Evolutionary conservation across 2,329 filamentous ascomycete species (phyloP).

Genomic region (Fusarium sp.): DNA sequence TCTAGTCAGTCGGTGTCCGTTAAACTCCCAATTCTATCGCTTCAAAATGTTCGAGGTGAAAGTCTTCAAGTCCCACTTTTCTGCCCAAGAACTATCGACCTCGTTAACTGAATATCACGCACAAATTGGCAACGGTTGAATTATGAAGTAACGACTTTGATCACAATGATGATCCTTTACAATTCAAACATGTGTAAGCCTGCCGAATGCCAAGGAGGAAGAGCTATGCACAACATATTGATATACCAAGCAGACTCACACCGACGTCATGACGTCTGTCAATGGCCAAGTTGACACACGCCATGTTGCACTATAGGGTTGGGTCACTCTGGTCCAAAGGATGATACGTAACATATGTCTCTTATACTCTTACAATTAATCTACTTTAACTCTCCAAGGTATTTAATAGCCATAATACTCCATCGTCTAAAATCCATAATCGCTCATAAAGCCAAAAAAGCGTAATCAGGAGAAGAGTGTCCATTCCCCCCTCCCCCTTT

Average conservation of each 20-base stretch:
- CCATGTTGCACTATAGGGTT: not conserved
- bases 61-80: conserved; percentile 40
- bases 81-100: conserved; percentile 21
- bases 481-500: conserved; percentile 2
- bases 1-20: not conserved
- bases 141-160: not conserved
- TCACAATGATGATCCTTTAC: not conserved
- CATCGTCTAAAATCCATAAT: conserved; percentile 27
- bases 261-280: not conserved
- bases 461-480: conserved; percentile 29
- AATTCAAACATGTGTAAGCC: not conserved
- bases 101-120: conserved; percentile 45
- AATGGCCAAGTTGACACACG: no score
- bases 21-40: not conserved
- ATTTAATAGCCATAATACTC: conserved; percentile 21
- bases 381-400: conserved; percentile 37
- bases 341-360: not conserved
- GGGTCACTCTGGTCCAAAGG: not conserved
- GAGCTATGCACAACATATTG: not conserved
- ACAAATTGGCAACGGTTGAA: not conserved
- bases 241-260: not conserved
- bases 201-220: not conserved
- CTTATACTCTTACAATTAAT: conserved; percentile 38
- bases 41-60: conserved; percentile 17
- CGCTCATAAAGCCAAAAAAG: conserved; percentile 16